phyloP scores from a whole-genome alignment of 2,329 filamentous ascomycete species.

The Plenodomus biglobosus region DNA sequence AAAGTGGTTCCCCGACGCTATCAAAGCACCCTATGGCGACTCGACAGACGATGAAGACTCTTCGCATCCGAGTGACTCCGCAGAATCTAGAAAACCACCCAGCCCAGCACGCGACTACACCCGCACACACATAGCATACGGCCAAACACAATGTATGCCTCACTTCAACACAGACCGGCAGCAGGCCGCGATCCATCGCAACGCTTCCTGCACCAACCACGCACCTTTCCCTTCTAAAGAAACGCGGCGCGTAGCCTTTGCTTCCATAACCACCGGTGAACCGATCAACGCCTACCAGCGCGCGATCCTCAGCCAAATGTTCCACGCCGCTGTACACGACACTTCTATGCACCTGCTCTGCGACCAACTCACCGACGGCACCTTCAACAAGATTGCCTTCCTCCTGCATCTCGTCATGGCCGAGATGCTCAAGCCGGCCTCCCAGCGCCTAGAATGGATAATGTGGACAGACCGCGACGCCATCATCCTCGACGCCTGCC shows the following conservation, averaged over 20 bases:
- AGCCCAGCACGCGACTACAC: slow-evolving; percentile 1
- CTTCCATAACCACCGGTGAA: slow-evolving; percentile 42
- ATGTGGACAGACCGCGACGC: slow-evolving; percentile 51
- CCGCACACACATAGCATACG: slow-evolving; percentile 17
- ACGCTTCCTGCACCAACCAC: slow-evolving; percentile 15
- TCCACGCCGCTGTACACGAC: slow-evolving; percentile 46
- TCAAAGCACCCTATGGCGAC: not conserved
- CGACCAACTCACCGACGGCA: slow-evolving; percentile 45
- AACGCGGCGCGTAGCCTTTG: slow-evolving; percentile 29
- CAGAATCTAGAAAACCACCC: not conserved
- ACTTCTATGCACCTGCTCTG: slow-evolving; percentile 48
- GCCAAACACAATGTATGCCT: slow-evolving; percentile 19
- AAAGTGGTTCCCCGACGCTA: not conserved
- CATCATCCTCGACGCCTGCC: slow-evolving; percentile 47
- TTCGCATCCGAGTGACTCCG: not conserved
- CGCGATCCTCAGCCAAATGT: slow-evolving; percentile 46
- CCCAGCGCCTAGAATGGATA: slow-evolving; percentile 46
- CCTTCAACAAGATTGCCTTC: slow-evolving; percentile 51
- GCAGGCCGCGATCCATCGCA: slow-evolving; percentile 5
- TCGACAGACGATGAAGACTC: not conserved
- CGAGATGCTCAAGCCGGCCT: slow-evolving; percentile 42
- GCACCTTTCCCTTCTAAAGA: slow-evolving; percentile 14
- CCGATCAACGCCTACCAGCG: slow-evolving; percentile 43
- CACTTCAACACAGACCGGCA: slow-evolving; percentile 11
- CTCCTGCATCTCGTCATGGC: slow-evolving; percentile 46